Conservation (phyloP, 179 eudicot genomes). For the Monotropa hypopitys region DNA sequence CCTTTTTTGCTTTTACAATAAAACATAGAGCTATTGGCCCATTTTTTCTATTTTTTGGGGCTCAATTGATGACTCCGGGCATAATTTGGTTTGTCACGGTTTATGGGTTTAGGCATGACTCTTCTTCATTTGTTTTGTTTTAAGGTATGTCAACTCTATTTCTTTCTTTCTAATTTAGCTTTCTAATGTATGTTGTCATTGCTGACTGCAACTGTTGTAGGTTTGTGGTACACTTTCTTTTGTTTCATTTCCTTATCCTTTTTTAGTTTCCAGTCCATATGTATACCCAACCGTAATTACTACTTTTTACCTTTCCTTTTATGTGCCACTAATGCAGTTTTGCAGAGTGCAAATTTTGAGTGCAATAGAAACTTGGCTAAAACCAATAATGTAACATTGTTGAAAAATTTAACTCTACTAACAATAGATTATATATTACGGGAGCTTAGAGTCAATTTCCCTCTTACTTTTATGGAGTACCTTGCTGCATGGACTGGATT, state of each 20-base stretch:
- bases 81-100: not conserved
- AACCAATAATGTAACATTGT: not conserved
- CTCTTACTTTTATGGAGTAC: not conserved
- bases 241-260: not conserved
- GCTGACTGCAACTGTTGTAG: not conserved
- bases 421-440: not conserved
- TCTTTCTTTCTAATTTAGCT: not conserved
- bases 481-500: not conserved
- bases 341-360: not conserved
- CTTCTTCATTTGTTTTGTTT: not conserved
- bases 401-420: not conserved
- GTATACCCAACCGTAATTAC: not conserved
- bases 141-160: not conserved
- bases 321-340: not conserved
- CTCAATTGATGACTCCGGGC: not conserved
- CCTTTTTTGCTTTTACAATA: not conserved
- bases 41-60: not conserved
- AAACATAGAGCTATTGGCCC: not conserved
- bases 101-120: not conserved
- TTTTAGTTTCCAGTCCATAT: not conserved
- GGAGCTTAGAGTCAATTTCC: not conserved
- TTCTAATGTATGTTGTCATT: not conserved
- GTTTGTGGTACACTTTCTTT: not conserved
- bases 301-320: not conserved
- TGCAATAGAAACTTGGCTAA: not conserved